Conservation (phyloP, 2,329 filamentous ascomycete species). For the Ceratocystis cacaofunesta region DNA sequence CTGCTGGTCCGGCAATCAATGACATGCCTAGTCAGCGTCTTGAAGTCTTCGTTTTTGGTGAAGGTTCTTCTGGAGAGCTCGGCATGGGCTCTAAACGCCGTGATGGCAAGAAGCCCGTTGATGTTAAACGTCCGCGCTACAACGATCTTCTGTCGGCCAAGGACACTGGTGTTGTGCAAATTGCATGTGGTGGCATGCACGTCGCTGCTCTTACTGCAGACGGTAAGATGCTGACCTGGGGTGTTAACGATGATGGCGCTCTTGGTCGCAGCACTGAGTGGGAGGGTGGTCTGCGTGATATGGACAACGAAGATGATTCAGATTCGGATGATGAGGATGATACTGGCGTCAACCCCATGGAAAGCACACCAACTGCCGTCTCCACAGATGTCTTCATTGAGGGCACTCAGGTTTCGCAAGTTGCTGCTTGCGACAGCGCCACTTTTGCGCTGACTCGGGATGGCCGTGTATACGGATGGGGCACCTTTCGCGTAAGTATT, state of each 20-base stretch:
- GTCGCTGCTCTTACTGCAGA: conserved; percentile 60
- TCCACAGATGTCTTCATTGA: conserved; percentile 43
- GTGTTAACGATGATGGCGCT: conserved; percentile 73
- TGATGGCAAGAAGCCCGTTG: conserved; percentile 45
- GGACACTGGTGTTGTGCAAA: conserved; percentile 58
- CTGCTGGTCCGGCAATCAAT: conserved; percentile 55
- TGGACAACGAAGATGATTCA: conserved; percentile 40
- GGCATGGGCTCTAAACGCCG: conserved; percentile 58
- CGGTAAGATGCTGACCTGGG: conserved; percentile 74
- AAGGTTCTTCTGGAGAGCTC: conserved; percentile 67
- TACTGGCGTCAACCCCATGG: conserved; percentile 53
- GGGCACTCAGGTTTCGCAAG: conserved; percentile 45
- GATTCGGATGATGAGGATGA: conserved; percentile 45
- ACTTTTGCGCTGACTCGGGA: conserved; percentile 63
- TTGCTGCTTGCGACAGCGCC: conserved; percentile 59
- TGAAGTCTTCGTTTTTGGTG: conserved; percentile 67
- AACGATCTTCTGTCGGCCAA: conserved; percentile 50
- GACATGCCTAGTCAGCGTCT: conserved; percentile 45
- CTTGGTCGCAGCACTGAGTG: conserved; percentile 59
- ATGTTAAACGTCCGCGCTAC: conserved; percentile 69
- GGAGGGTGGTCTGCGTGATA: conserved; percentile 47
- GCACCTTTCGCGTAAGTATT: conserved; percentile 46
- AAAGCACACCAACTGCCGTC: conserved; percentile 51
- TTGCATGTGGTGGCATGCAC: conserved; percentile 74
- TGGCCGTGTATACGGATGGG: conserved; percentile 69